Evolutionary conservation across 495 filamentous ascomycete genomes (phyloP).

Genomic region (Chlorociboria aeruginascens): DNA sequence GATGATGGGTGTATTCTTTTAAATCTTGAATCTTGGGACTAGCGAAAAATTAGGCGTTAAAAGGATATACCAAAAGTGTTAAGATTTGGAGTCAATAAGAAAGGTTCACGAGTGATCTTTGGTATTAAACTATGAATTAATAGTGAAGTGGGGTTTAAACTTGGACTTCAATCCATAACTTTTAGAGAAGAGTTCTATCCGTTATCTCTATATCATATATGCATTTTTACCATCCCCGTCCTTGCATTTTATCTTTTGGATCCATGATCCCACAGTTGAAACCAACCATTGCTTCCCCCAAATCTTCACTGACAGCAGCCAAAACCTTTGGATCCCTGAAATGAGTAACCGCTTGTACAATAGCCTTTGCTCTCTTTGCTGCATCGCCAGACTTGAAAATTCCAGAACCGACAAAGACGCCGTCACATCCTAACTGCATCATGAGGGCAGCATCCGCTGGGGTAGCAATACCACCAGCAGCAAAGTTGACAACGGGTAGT

Average conservation of each 20-base stretch:
- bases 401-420: conserved; percentile 91
- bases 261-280: conserved; percentile 68
- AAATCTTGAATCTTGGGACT: conserved; percentile 60
- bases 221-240: conserved; percentile 64
- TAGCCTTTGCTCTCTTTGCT: conserved; percentile 74
- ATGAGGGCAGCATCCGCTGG: conserved; percentile 95
- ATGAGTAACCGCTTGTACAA: conserved; percentile 88
- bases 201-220: too few relatives aligned
- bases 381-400: conserved; percentile 97
- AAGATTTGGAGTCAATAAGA: too few relatives aligned
- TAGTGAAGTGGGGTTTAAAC: too few relatives aligned
- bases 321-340: conserved; percentile 77
- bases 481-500: conserved; percentile 95
- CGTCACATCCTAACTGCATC: conserved; percentile 98
- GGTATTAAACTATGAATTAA: too few relatives aligned
- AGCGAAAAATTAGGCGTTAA: conserved; percentile 6
- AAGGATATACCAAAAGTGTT: conserved; percentile 11
- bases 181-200: too few relatives aligned
- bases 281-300: conserved; percentile 95
- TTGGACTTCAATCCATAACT: too few relatives aligned
- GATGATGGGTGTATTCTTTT: conserved; percentile 56
- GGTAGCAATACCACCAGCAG: conserved; percentile 92
- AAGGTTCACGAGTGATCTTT: too few relatives aligned
- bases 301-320: conserved; percentile 72
- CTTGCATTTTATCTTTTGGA: conserved; percentile 70